Conservation (phyloP, 225 moss, liverwort and hornwort species). For the Pleurozium schreberi region DNA sequence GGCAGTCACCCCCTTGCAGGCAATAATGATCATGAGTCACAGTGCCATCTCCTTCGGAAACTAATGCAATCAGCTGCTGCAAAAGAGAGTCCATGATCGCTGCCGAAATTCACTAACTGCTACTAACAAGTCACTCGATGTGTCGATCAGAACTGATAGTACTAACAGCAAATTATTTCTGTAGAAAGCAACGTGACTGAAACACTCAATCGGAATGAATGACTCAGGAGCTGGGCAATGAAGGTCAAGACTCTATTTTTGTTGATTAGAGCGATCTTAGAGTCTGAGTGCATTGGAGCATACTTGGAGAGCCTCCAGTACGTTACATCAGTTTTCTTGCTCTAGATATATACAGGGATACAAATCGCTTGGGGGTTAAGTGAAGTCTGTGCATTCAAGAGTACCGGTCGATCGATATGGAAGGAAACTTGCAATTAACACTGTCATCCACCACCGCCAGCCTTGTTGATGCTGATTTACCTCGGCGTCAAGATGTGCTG, state of each 20-base stretch:
- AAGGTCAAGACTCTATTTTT: no score
- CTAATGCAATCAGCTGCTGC: neutral
- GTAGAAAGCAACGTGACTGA: neutral
- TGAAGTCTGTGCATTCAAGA: neutral
- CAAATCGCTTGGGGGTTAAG: neutral
- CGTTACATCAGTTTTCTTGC: neutral
- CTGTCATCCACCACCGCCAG: neutral
- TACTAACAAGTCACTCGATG: neutral
- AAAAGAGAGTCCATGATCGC: neutral
- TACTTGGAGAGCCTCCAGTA: neutral
- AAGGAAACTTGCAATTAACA: neutral
- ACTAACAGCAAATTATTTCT: neutral
- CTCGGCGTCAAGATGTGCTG: neutral
- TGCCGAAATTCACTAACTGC: neutral
- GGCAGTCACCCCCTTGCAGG: neutral
- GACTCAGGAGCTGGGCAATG: neutral
- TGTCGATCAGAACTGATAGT: neutral
- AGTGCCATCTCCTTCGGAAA: neutral
- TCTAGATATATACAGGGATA: no score
- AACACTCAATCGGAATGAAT: neutral
- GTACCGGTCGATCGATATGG: neutral
- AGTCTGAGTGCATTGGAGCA: neutral
- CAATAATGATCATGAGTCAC: neutral
- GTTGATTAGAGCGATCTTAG: neutral
- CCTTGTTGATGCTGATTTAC: neutral